Base-by-base conservation (phyloP, 129 eudicot species). In the Erigeron canadensis region DNA sequence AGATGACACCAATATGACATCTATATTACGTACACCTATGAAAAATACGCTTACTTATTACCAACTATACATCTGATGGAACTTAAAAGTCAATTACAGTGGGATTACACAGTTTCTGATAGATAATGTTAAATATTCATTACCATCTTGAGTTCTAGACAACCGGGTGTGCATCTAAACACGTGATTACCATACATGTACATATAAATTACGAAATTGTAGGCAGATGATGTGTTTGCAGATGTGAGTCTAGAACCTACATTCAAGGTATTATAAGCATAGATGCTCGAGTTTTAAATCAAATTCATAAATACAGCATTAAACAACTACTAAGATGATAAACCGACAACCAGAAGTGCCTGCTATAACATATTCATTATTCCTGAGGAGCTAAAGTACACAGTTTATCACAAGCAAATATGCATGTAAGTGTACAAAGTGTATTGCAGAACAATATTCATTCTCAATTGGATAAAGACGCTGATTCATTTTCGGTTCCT, bases 51-150 rank as follows among this genome's bases (percentile, higher is more conserved):
- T 3, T 68, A 12, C 28, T 68, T 34, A 50, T 48, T 34, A 71
- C 5, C 54, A 71, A 21, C 56, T 60, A 42, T 42, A 37, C 34
- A 34, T 11, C 34, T 51, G 46, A 56, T 22, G 61, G n/a, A 57
- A 55, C 43, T 54, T 41, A 28, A 39, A 54, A 65, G 16, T 43
- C 53, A 43, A 39, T 74, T 65, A 65, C 19, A 66, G 28, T 40
- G 65, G 40, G 12, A 16, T n/a, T n/a, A 18, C 7, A 50, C 5
- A 1, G 10, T 62, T 47, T 54, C 38, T 9, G 42, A 63, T 55
- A 48, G 47, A 48, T 61, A 61, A 38, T 28, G 40, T 13, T 72
- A 44, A 44, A 72, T 13, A 39, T n/a, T 28, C 34, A 4, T 60
- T 7, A 37, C 23, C 56, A 5, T 50, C 56, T 17, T 50, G 16